Evolutionary conservation across 1,284 basidiomycete species (phyloP).

Genomic region (Trametes versicolor): DNA sequence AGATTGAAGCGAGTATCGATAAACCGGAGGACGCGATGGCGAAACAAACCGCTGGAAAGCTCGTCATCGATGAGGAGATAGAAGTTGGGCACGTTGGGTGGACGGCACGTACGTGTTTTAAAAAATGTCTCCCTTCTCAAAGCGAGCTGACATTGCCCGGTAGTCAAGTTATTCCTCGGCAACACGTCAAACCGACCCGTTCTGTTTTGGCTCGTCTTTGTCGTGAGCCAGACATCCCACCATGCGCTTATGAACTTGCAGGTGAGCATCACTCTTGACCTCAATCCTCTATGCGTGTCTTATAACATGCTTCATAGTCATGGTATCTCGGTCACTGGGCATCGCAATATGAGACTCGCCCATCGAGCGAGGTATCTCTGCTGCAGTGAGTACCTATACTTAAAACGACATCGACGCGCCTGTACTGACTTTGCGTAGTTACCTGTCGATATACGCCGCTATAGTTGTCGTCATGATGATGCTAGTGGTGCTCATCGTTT

Average conservation of each 20-base stretch:
- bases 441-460: slow-evolving; percentile 53
- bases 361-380: slow-evolving; percentile 38
- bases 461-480: slow-evolving; percentile 45
- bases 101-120: slow-evolving; percentile 43
- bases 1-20: slow-evolving; percentile 50
- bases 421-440: slow-evolving; percentile 39
- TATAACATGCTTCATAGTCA: slow-evolving; percentile 30
- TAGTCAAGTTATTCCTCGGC: slow-evolving; percentile 45
- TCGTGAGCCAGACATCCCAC: slow-evolving; percentile 13
- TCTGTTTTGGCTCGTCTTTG: slow-evolving; percentile 48
- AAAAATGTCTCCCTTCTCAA: too few species aligned
- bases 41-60: slow-evolving; percentile 51
- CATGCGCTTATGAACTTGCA: slow-evolving; percentile 19
- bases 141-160: slow-evolving; percentile 41
- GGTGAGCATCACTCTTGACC: neutral
- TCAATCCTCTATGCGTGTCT: too few species aligned
- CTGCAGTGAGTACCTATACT: slow-evolving; percentile 29
- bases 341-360: slow-evolving; percentile 44
- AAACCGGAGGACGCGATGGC: slow-evolving; percentile 39
- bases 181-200: slow-evolving; percentile 43
- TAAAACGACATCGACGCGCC: slow-evolving; percentile 8
- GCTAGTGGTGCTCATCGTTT: slow-evolving; percentile 41
- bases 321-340: slow-evolving; percentile 47
- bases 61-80: slow-evolving; percentile 68
- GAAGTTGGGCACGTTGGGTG: slow-evolving; percentile 63